Base-by-base conservation (phyloP, 2,329 filamentous ascomycete genomes). In the Zasmidium angulare region DNA sequence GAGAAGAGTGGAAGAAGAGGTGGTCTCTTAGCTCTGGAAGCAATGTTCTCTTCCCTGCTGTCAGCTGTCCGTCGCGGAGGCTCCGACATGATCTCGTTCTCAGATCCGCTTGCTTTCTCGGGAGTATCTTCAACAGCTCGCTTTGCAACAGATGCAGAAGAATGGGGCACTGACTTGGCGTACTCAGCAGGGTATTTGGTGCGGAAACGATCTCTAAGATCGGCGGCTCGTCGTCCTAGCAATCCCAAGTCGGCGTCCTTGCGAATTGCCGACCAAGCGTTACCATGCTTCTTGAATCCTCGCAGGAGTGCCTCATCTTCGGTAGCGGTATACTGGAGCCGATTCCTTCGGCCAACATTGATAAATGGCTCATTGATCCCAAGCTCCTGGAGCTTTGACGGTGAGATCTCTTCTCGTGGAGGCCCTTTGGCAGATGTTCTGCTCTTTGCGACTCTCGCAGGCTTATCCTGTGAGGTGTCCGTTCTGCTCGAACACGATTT, bases 201-300 rank as follows among this genome's bases (percentile, higher is more conserved):
- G 17, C 85, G 78, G 63, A 88, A 85, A 2, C 85, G 81, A 69
- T 88, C 86, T 29, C 86, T 78, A 14, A 88, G 68, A 66, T 88
- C 85, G 1, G 84, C 86, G 17, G 82, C 77, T 48, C 80, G 79
- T 46, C 85, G 78, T 63, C 80, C 76, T 10, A 71, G 68, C 48
- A 87, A 77, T 12, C 79, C 77, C 2, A 87, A 71, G 4, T 79
- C 75, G 14, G 74, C 72, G 60, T 87, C 84, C 58, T 83, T 78
- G 60, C 80, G 78, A 54, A 88, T 88, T 6, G 77, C 70, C 11
- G 82, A 84, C 86, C 86, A 88, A 46, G 81, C 77, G 52, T 84
- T 81, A 2, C 84, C 84, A 63, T 87, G 79, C 50, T 82, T 81
- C 21, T 79, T 75, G 61, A 86, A 86, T 3, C 86, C 86, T 65